Percentiles rank a stretch among this genome's conserved stretches.
phyloP scores from a whole-genome alignment of 2,329 filamentous ascomycete species.

The Mycocentrospora acerina region DNA sequence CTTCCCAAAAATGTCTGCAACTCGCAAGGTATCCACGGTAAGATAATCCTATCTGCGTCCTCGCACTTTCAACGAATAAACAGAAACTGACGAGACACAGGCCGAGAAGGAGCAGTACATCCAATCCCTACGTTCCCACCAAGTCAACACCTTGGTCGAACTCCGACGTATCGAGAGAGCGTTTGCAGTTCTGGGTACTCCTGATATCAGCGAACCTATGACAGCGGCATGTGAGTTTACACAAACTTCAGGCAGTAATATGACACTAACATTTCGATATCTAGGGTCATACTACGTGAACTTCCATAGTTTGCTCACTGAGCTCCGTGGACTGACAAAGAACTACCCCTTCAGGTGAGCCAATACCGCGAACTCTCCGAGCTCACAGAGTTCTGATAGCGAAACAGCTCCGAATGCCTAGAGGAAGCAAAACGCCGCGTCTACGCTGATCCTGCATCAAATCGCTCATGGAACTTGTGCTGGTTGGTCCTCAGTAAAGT shows the following conservation, averaged over 20 bases:
- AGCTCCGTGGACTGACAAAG: slow-evolving; percentile 67
- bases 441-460: slow-evolving; percentile 63
- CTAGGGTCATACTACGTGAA: slow-evolving; percentile 67
- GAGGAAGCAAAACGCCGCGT: slow-evolving; percentile 67
- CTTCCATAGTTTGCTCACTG: slow-evolving; percentile 67
- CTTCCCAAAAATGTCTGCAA: slow-evolving; percentile 28
- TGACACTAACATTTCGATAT: slow-evolving; percentile 3
- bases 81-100: slow-evolving; percentile 26
- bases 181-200: slow-evolving; percentile 59
- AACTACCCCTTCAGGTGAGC: slow-evolving; percentile 62
- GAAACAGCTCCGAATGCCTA: slow-evolving; percentile 58
- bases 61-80: no score
- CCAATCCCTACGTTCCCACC: slow-evolving; percentile 63
- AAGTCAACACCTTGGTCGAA: slow-evolving; percentile 72
- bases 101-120: slow-evolving; percentile 59
- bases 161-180: slow-evolving; percentile 70
- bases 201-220: slow-evolving; percentile 66
- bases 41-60: slow-evolving; percentile 5
- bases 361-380: background rate
- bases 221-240: slow-evolving; percentile 60
- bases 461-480: slow-evolving; percentile 73
- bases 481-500: slow-evolving; percentile 72
- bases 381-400: background rate
- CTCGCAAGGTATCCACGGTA: slow-evolving; percentile 29
- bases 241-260: background rate